A percentile compares a stretch with the other conserved stretches of the same genome.
Evolutionary conservation across 805 yeast species (phyloP).

Genomic region (Tetrapisispora phaffii): DNA sequence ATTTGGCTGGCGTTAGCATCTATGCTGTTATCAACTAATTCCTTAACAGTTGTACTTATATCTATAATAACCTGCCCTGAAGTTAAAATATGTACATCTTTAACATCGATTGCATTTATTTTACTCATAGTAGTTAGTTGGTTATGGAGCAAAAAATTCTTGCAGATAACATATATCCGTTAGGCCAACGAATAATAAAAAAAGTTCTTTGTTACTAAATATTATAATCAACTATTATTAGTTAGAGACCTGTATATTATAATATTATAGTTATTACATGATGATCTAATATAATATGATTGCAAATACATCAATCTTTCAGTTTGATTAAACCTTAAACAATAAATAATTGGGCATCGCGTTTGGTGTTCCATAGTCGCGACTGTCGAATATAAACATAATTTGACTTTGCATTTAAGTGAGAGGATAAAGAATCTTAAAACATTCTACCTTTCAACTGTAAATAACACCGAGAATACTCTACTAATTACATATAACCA

Average conservation of each 20-base stretch:
- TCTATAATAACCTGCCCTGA: constrained; percentile 91
- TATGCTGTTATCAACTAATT: constrained; percentile 73
- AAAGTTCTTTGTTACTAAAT: too few relatives aligned
- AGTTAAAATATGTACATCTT: constrained; percentile 66
- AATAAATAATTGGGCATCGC: neutral
- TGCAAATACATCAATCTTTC: too few relatives aligned
- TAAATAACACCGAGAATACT: too few relatives aligned
- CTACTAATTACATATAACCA: too few relatives aligned
- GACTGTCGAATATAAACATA: neutral
- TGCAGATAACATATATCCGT: too few relatives aligned
- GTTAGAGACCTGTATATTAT: too few relatives aligned
- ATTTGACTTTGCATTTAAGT: neutral
- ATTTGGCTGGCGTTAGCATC: constrained; percentile 68
- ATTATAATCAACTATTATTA: too few relatives aligned
- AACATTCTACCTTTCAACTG: too few relatives aligned
- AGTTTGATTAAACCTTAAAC: too few relatives aligned
- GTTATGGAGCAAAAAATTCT: neutral
- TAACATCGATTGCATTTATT: constrained; percentile 33
- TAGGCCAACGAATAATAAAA: too few relatives aligned
- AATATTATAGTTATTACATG: too few relatives aligned
- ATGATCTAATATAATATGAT: too few relatives aligned
- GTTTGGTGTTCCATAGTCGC: neutral
- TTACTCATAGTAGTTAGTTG: constrained; percentile 5
- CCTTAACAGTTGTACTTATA: constrained; percentile 69
- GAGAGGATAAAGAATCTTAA: neutral